Conservation (phyloP, 202 grass and related monocot species). For the Tripidium arundinaceum region DNA sequence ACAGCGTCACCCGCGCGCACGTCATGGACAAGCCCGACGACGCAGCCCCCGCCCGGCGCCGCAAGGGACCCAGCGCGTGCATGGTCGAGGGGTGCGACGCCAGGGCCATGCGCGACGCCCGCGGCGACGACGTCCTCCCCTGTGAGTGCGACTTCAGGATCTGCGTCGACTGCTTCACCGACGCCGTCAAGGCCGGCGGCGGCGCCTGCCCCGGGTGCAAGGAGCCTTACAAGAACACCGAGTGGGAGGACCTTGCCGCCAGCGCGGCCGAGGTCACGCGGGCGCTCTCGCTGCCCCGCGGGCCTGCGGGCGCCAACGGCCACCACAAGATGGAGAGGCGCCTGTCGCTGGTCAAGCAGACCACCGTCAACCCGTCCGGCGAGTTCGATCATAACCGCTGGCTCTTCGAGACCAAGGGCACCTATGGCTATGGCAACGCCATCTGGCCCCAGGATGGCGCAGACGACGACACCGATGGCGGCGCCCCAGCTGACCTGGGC, state of each 20-base stretch:
- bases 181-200: constrained; percentile 62
- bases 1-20: constrained; percentile 77
- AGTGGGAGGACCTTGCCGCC: constrained; percentile 57
- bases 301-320: not conserved
- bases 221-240: constrained; percentile 77
- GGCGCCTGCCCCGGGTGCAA: constrained; percentile 79
- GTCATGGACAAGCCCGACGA: constrained; percentile 61
- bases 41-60: constrained; percentile 8
- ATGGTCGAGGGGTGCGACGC: constrained; percentile 68
- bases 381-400: constrained; percentile 96
- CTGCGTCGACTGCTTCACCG: constrained; percentile 87
- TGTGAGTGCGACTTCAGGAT: constrained; percentile 96
- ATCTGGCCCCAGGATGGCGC: constrained; percentile 76
- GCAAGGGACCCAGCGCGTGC: constrained; percentile 41
- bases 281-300: constrained; percentile 53
- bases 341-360: constrained; percentile 63
- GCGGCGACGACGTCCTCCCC: constrained; percentile 59
- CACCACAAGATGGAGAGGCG: constrained; percentile 61
- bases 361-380: constrained; percentile 19
- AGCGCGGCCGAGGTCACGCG: constrained; percentile 20
- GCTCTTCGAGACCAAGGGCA: constrained; percentile 98
- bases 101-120: constrained; percentile 58
- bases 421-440: constrained; percentile 91
- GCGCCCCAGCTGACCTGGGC: constrained; percentile 33
- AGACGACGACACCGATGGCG: constrained; percentile 36